phyloP scores from a whole-genome alignment of 495 filamentous ascomycete species.

The Margaritispora aquatica region DNA sequence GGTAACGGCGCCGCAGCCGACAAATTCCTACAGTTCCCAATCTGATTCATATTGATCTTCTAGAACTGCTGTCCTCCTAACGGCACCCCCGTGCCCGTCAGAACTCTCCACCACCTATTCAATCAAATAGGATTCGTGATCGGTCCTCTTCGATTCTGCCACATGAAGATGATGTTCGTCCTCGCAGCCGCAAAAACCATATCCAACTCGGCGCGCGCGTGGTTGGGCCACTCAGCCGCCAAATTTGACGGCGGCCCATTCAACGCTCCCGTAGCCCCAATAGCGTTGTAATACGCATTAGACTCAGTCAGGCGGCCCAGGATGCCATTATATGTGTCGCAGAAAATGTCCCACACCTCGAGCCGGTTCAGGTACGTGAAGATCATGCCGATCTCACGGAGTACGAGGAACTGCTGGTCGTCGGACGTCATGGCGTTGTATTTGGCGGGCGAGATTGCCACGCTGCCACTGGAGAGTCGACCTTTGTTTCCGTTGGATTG shows the following conservation, averaged over 20 bases:
- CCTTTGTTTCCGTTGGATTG: neutral
- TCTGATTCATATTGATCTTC: too few relatives aligned
- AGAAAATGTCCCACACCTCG: neutral
- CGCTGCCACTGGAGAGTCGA: neutral
- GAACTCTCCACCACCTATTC: too few relatives aligned
- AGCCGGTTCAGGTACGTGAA: neutral
- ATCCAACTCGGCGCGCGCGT: neutral
- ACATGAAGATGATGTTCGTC: neutral
- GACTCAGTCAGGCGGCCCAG: neutral
- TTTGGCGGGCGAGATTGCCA: neutral
- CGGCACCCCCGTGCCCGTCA: too few relatives aligned
- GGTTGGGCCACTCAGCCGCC: neutral
- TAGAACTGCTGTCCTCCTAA: too few relatives aligned
- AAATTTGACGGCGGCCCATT: neutral
- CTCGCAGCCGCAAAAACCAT: neutral
- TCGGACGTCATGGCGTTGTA: neutral
- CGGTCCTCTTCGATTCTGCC: too few relatives aligned
- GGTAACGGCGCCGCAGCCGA: too few relatives aligned
- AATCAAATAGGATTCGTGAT: too few relatives aligned
- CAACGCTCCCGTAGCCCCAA: too few relatives aligned
- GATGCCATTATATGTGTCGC: slow-evolving; percentile 1
- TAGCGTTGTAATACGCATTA: neutral
- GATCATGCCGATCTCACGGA: neutral
- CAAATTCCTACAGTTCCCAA: too few relatives aligned
- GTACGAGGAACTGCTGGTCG: neutral